Conservation (phyloP, 2,329 filamentous ascomycete genomes). For the Monosporascus cannonballus region DNA sequence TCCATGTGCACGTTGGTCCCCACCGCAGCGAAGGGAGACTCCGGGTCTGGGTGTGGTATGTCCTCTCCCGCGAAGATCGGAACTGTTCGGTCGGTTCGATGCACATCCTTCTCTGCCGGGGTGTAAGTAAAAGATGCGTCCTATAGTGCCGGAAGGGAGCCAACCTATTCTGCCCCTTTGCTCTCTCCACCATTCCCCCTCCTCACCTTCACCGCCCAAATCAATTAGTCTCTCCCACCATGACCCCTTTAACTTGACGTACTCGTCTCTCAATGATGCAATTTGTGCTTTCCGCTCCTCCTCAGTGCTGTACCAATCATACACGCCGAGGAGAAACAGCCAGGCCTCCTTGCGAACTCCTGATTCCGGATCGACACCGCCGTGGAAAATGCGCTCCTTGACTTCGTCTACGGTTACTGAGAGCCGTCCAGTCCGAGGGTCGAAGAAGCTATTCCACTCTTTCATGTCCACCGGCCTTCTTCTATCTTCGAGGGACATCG, state of each 20-base stretch:
- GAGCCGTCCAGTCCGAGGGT: conserved; percentile 65
- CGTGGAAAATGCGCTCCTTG: conserved; percentile 96
- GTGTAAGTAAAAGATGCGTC: conserved; percentile 9
- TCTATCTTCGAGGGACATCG: conserved; percentile 68
- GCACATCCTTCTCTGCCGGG: conserved; percentile 87
- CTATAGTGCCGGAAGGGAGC: conserved; percentile 22
- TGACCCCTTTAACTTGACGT: conserved; percentile 83
- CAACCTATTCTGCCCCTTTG: conserved; percentile 89
- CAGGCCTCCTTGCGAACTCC: conserved; percentile 94
- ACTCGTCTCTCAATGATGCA: conserved; percentile 85
- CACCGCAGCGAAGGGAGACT: conserved; percentile 85
- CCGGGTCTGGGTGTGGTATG: conserved; percentile 91
- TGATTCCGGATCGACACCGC: conserved; percentile 81
- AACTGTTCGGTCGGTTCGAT: conserved; percentile 90
- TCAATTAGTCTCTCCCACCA: conserved; percentile 97
- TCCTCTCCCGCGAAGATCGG: conserved; percentile 96
- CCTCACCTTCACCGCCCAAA: conserved; percentile 69
- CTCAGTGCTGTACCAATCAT: conserved; percentile 84
- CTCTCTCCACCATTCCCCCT: conserved; percentile 95
- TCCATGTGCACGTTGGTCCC: conserved; percentile 97
- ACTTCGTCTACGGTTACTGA: conserved; percentile 83
- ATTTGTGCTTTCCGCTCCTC: conserved; percentile 80
- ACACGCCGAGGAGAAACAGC: conserved; percentile 87
- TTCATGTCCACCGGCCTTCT: conserved; percentile 70
- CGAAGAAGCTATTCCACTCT: conserved; percentile 92